These are phyloP conservation scores for Xylariaceae sp. DNA, from an alignment of 2,329 filamentous ascomycete genomes.

Conservation along the genomic window DNA sequence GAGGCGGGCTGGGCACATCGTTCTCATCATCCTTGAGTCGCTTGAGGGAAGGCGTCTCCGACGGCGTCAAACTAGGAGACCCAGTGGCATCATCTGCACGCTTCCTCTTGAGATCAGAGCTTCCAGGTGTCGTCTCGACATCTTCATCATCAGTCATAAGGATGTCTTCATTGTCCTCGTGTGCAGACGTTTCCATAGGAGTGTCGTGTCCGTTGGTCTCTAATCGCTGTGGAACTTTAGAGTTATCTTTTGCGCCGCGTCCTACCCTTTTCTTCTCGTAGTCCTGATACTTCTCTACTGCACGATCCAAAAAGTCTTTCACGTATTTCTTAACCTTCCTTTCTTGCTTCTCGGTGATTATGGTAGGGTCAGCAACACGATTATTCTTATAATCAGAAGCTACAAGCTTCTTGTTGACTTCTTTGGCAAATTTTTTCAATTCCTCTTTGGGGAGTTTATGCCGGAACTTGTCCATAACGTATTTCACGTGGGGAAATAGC, in stretches of 20 bases:
- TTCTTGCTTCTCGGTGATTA: slow-evolving; percentile 76
- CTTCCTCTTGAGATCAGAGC: slow-evolving; percentile 69
- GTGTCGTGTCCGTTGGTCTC: slow-evolving; percentile 30
- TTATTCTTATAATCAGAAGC: slow-evolving; percentile 89
- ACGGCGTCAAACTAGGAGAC: slow-evolving; percentile 55
- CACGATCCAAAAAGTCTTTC: slow-evolving; percentile 85
- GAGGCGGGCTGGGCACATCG: slow-evolving; percentile 43
- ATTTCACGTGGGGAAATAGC: slow-evolving; percentile 84
- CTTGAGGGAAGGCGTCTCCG: slow-evolving; percentile 63
- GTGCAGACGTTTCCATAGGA: slow-evolving; percentile 30
- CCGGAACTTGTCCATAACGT: slow-evolving; percentile 85
- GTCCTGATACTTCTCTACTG: slow-evolving; percentile 74
- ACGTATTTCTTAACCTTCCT: slow-evolving; percentile 85
- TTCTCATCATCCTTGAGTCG: slow-evolving; percentile 56
- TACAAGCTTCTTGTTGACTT: slow-evolving; percentile 86
- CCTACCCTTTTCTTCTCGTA: slow-evolving; percentile 69
- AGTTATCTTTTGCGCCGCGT: slow-evolving; percentile 37
- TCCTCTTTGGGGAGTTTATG: slow-evolving; percentile 85
- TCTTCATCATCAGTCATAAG: slow-evolving; percentile 52
- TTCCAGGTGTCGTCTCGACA: slow-evolving; percentile 50
- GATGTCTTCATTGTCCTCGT: slow-evolving; percentile 42
- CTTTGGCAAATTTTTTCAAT: slow-evolving; percentile 66
- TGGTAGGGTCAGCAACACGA: slow-evolving; percentile 80
- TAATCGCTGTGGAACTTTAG: slow-evolving; percentile 35
- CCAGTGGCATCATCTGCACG: slow-evolving; percentile 53